A percentile compares a stretch with the other conserved stretches of the same genome.
These are phyloP conservation scores for Aspergillus cavernicola DNA, from an alignment of 495 filamentous ascomycete species.

Conservation along the genomic window DNA sequence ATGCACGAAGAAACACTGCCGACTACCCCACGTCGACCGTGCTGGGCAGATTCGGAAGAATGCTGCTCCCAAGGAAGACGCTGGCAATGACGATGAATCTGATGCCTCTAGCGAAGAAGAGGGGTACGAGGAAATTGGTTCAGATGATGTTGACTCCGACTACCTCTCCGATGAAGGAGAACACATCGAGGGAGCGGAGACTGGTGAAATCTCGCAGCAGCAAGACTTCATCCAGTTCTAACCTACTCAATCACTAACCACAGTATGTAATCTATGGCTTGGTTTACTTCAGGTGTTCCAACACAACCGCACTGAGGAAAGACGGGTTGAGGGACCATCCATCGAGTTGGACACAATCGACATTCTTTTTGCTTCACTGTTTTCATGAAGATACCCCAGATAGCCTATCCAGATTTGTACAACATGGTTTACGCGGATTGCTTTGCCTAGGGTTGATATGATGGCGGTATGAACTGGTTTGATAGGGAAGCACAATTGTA, in stretches of 20 bases:
- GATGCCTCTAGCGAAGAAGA: conserved; percentile 86
- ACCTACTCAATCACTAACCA: conserved; percentile 19
- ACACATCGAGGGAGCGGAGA: conserved; percentile 40
- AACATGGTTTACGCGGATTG: not conserved
- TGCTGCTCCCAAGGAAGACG: conserved; percentile 39
- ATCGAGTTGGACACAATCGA: not conserved
- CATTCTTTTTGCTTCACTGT: not conserved
- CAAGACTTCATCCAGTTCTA: conserved; percentile 66
- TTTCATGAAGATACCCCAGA: conserved; percentile 7
- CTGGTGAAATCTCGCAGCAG: conserved; percentile 57
- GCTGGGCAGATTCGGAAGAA: conserved; percentile 68
- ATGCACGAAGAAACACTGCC: conserved; percentile 81
- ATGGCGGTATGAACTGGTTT: not conserved
- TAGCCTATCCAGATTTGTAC: conserved; percentile 1
- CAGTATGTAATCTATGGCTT: conserved; percentile 13
- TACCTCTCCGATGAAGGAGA: conserved; percentile 69
- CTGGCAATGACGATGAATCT: conserved; percentile 55
- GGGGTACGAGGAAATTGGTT: conserved; percentile 67
- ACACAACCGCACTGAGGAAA: conserved; percentile 1
- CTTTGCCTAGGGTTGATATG: not conserved
- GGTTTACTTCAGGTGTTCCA: conserved; percentile 5
- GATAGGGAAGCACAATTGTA: not conserved
- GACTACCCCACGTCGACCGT: conserved; percentile 81
- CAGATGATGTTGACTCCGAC: conserved; percentile 88
- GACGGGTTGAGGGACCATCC: conserved; percentile 4